Conservation (phyloP, 768 basidiomycete species). For the Leccinum longicurvipes region DNA sequence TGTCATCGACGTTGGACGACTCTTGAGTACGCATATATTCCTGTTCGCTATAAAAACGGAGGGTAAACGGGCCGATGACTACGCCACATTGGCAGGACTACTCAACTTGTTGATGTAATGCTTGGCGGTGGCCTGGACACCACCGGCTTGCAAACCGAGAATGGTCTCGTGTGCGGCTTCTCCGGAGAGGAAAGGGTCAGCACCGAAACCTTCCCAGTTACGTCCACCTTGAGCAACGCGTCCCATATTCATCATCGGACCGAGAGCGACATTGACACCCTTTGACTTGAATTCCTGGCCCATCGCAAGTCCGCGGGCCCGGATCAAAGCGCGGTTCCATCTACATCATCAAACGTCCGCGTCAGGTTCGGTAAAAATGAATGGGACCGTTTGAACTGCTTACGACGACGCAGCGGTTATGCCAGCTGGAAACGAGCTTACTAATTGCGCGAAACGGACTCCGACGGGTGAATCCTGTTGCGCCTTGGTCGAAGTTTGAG, state of each 20-base stretch:
- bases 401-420: conserved; percentile 81
- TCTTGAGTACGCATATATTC: conserved; percentile 33
- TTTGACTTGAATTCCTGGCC: conserved; percentile 80
- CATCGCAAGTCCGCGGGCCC: conserved; percentile 72
- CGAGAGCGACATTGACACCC: conserved; percentile 78
- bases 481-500: background rate
- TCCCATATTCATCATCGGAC: conserved; percentile 87
- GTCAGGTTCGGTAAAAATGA: background rate
- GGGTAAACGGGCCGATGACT: background rate
- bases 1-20: conserved; percentile 39
- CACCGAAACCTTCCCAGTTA: conserved; percentile 96
- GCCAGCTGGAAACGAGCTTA: conserved; percentile 80
- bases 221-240: conserved; percentile 75
- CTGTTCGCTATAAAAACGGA: conserved; percentile 29
- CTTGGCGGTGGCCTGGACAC: conserved; percentile 86
- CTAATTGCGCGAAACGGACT: conserved; percentile 69
- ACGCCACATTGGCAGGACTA: background rate
- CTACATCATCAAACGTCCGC: conserved; percentile 29
- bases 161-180: conserved; percentile 77
- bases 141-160: conserved; percentile 73
- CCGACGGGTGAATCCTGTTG: conserved; percentile 72
- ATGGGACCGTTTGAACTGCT: conserved; percentile 23
- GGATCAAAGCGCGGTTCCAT: conserved; percentile 76
- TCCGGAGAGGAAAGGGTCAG: conserved; percentile 83
- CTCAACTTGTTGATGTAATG: conserved; percentile 73